Evolutionary conservation across 305 asterid species (phyloP).

Genomic region (Solanum aculeatissimum): DNA sequence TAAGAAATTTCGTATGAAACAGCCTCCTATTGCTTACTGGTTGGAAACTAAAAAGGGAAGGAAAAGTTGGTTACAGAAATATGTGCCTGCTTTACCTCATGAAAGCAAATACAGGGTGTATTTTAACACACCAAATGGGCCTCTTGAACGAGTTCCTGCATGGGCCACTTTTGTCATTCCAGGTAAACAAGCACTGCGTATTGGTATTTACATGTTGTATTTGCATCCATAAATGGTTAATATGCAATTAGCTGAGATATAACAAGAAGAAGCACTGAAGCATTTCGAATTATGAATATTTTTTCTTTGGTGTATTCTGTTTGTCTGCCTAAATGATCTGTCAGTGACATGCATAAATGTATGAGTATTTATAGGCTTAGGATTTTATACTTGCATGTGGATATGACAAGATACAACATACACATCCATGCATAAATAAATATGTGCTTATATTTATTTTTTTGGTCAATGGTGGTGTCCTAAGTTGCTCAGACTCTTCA

Average conservation of each 20-base stretch:
- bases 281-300: background rate
- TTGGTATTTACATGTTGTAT: background rate
- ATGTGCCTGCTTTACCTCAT: slow-evolving; percentile 81
- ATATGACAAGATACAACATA: background rate
- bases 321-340: background rate
- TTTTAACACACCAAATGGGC: slow-evolving; percentile 86
- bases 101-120: slow-evolving; percentile 91
- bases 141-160: slow-evolving; percentile 96
- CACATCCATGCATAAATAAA: background rate
- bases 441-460: background rate
- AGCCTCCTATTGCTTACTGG: slow-evolving; percentile 96
- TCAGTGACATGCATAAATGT: background rate
- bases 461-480: background rate
- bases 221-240: background rate
- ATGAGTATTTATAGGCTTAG: background rate
- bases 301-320: background rate
- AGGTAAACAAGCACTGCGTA: slow-evolving; percentile 28
- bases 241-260: background rate
- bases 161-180: slow-evolving; percentile 97
- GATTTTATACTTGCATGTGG: background rate
- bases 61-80: slow-evolving; percentile 88
- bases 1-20: slow-evolving; percentile 57
- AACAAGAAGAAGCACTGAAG: background rate
- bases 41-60: slow-evolving; percentile 92
- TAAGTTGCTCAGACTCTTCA: too few relatives aligned